These are phyloP conservation scores for Mortierella sp. DNA, from an alignment of 371 early-diverging fungal species.

Conservation along the genomic window DNA sequence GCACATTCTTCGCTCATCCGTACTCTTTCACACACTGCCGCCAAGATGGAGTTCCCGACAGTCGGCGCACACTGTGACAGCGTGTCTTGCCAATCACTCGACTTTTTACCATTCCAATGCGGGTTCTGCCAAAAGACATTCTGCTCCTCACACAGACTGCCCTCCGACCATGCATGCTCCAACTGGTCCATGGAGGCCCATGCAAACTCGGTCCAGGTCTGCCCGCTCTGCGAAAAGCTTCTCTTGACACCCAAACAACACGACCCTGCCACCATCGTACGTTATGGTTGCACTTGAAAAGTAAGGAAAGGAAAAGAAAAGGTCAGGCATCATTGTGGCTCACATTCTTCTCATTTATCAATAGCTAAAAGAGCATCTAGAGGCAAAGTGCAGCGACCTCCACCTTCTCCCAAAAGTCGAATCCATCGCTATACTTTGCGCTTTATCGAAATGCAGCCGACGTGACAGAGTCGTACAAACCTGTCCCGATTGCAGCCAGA, in stretches of 20 bases:
- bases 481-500: slow-evolving; percentile 30
- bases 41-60: slow-evolving; percentile 46
- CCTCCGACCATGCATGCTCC: slow-evolving; percentile 33
- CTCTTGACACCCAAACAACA: slow-evolving; percentile 29
- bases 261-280: slow-evolving; percentile 26
- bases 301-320: too few species aligned
- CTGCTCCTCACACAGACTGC: slow-evolving; percentile 41
- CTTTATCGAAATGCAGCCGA: slow-evolving; percentile 13
- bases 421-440: slow-evolving; percentile 38
- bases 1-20: too few species aligned
- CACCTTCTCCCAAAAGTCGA: slow-evolving; percentile 42
- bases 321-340: too few species aligned
- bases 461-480: slow-evolving; percentile 56
- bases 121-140: slow-evolving; percentile 30
- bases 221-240: slow-evolving; percentile 31
- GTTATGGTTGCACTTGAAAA: neutral
- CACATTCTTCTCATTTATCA: too few species aligned
- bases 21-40: neutral
- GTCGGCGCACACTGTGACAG: slow-evolving; percentile 41
- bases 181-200: slow-evolving; percentile 32
- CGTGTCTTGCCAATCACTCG: slow-evolving; percentile 32
- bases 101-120: slow-evolving; percentile 54
- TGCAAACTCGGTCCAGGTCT: slow-evolving; percentile 44
- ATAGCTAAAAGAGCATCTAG: slow-evolving; percentile 41
- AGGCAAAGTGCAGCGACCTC: slow-evolving; percentile 22